A percentile compares a stretch with the other conserved stretches of the same genome.
phyloP scores from a whole-genome alignment of 2,329 filamentous ascomycete species.

The Penicillium sp. region DNA sequence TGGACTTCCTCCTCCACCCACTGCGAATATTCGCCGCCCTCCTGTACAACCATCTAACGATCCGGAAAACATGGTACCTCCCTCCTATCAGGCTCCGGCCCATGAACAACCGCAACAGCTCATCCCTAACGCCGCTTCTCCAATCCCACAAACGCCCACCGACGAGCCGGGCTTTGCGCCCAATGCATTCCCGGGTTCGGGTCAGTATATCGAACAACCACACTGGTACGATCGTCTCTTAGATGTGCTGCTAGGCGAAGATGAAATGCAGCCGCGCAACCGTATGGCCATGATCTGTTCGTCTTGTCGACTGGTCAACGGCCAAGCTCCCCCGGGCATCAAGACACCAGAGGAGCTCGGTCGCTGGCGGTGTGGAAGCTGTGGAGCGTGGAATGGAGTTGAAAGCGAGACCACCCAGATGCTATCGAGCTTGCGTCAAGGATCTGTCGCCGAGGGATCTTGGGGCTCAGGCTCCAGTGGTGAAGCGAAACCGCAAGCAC shows the following conservation, averaged over 20 bases:
- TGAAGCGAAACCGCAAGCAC: constrained; percentile 17
- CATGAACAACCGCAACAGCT: constrained; percentile 15
- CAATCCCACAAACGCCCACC: constrained; percentile 19
- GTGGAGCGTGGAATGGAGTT: constrained; percentile 76
- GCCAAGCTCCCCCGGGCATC: constrained; percentile 87
- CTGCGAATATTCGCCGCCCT: constrained; percentile 59
- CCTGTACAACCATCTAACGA: constrained; percentile 10
- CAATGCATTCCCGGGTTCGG: constrained; percentile 44
- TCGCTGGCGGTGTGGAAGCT: constrained; percentile 85
- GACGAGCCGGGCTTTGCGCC: constrained; percentile 49
- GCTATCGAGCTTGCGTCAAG: constrained; percentile 60
- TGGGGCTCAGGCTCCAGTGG: constrained; percentile 25
- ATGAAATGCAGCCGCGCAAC: constrained; percentile 90
- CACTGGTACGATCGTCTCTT: constrained; percentile 95
- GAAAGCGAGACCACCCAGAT: constrained; percentile 74
- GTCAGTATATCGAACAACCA: constrained; percentile 44
- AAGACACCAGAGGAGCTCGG: constrained; percentile 76
- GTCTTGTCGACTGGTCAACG: constrained; percentile 84
- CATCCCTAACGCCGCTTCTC: constrained; percentile 12
- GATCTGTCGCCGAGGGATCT: constrained; percentile 15
- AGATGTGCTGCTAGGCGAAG: constrained; percentile 88
- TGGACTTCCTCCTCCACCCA: constrained; percentile 60
- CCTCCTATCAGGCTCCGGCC: constrained; percentile 17
- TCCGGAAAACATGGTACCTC: constrained; percentile 30
- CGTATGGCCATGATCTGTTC: constrained; percentile 82